Percentiles rank a stretch among this genome's conserved stretches.
phyloP scores from a whole-genome alignment of 2,329 filamentous ascomycete genomes.

The Septoria petroselini region DNA sequence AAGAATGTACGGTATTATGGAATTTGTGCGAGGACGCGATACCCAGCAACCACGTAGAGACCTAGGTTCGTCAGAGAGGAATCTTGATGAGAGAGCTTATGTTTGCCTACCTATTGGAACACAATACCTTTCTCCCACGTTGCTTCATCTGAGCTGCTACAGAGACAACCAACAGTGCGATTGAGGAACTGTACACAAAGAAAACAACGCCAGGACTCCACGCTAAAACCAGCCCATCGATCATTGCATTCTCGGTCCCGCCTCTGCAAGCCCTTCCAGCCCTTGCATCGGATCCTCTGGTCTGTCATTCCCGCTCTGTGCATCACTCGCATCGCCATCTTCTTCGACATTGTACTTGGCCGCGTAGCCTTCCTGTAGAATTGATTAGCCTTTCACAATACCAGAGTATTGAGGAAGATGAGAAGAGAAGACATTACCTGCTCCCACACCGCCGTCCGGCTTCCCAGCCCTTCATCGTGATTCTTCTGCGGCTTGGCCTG shows the following conservation, averaged over 20 bases:
- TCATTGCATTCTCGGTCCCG: conserved; percentile 77
- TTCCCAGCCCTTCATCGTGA: conserved; percentile 79
- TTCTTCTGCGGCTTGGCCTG: conserved; percentile 90
- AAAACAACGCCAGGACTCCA: conserved; percentile 16
- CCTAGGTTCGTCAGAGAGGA: neutral
- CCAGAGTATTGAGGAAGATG: too few species aligned
- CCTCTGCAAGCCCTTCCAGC: conserved; percentile 87
- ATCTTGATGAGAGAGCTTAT: too few species aligned
- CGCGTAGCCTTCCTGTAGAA: conserved; percentile 79
- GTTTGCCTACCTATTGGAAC: too few species aligned
- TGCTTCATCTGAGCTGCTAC: too few species aligned
- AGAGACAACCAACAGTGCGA: too few species aligned
- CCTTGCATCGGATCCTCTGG: conserved; percentile 73
- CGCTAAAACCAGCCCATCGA: conserved; percentile 6
- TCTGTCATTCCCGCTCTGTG: conserved; percentile 42
- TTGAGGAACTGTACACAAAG: too few species aligned
- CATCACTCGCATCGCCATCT: conserved; percentile 63
- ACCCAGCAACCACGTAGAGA: neutral
- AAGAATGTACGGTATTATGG: too few species aligned
- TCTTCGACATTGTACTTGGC: conserved; percentile 82
- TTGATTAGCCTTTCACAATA: neutral
- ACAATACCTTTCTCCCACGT: too few species aligned
- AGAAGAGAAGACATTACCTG: conserved; percentile 60
- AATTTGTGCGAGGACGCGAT: neutral
- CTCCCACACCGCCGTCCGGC: conserved; percentile 93